These are phyloP conservation scores for Magnolia officinalis DNA, from an alignment of 164 flowering plant genomes.

Conservation along the genomic window DNA sequence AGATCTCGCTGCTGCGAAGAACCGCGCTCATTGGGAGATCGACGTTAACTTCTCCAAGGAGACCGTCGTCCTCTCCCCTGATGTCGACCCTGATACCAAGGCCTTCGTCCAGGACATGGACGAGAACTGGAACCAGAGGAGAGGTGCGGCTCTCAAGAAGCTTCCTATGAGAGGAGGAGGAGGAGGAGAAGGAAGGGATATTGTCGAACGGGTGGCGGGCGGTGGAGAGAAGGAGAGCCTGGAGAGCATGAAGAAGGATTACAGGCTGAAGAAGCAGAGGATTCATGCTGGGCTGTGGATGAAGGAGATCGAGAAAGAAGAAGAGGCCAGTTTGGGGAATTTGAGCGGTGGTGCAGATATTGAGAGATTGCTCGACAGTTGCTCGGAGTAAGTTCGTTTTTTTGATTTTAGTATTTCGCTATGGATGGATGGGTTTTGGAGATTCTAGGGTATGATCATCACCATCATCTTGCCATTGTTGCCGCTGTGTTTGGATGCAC, in stretches of 20 bases:
- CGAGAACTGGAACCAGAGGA: slow-evolving; percentile 85
- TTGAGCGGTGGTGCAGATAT: slow-evolving; percentile 51
- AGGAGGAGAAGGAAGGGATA: slow-evolving; percentile 4
- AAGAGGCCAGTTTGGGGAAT: slow-evolving; percentile 72
- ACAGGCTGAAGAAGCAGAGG: slow-evolving; percentile 88
- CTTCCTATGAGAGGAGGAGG: not conserved
- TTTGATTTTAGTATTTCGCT: not conserved
- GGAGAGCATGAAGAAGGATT: slow-evolving; percentile 78
- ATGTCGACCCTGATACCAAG: slow-evolving; percentile 71
- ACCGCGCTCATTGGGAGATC: slow-evolving; percentile 81
- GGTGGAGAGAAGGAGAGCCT: slow-evolving; percentile 14
- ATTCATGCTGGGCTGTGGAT: slow-evolving; percentile 87
- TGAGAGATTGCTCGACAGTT: slow-evolving; percentile 76
- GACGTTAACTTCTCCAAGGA: slow-evolving; percentile 55
- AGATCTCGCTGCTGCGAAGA: slow-evolving; percentile 41
- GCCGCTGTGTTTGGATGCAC: too few relatives aligned
- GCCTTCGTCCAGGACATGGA: slow-evolving; percentile 92
- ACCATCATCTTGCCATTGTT: too few relatives aligned
- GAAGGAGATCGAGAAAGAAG: slow-evolving; percentile 89
- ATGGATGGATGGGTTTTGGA: not conserved
- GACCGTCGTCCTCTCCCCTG: slow-evolving; percentile 23
- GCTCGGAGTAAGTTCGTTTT: slow-evolving; percentile 63
- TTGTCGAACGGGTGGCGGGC: not conserved
- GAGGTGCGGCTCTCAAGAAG: slow-evolving; percentile 11
- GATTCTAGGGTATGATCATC: not conserved